Conservation (phyloP, 225 moss, liverwort and hornwort species). For the Straminergon stramineum region DNA sequence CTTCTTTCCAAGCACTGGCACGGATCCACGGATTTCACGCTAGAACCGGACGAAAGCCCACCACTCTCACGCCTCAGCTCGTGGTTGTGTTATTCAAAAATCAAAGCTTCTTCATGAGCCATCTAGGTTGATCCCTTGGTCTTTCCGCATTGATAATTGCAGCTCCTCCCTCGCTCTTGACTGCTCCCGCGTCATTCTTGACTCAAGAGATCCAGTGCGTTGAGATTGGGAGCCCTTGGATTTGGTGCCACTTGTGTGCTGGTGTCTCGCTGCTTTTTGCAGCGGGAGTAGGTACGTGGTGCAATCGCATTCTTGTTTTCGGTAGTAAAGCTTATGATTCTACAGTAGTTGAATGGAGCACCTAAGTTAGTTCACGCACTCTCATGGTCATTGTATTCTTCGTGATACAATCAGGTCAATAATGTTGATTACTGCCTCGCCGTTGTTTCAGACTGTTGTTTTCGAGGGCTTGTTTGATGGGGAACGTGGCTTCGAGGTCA, state of each 20-base stretch:
- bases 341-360: not conserved
- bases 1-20: not conserved
- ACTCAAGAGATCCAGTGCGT: not conserved
- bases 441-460: not conserved
- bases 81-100: not conserved
- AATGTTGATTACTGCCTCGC: not conserved
- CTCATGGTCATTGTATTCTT: not conserved
- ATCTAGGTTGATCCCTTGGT: no score
- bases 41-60: no score
- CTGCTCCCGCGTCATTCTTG: not conserved
- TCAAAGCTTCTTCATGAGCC: not conserved
- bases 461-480: not conserved
- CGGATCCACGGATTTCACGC: no score
- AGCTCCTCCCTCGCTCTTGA: not conserved
- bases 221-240: no score
- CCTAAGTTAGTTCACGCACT: no score
- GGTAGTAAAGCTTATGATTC: not conserved
- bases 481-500: no score
- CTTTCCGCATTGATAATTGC: not conserved
- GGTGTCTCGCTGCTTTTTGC: not conserved
- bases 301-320: not conserved
- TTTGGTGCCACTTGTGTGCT: not conserved
- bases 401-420: not conserved
- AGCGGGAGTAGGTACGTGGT: not conserved
- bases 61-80: not conserved